Percentiles rank a stretch among this genome's conserved stretches.
These are phyloP conservation scores for Psilocybe tampanensis DNA, from an alignment of 768 basidiomycete species.

Conservation along the genomic window DNA sequence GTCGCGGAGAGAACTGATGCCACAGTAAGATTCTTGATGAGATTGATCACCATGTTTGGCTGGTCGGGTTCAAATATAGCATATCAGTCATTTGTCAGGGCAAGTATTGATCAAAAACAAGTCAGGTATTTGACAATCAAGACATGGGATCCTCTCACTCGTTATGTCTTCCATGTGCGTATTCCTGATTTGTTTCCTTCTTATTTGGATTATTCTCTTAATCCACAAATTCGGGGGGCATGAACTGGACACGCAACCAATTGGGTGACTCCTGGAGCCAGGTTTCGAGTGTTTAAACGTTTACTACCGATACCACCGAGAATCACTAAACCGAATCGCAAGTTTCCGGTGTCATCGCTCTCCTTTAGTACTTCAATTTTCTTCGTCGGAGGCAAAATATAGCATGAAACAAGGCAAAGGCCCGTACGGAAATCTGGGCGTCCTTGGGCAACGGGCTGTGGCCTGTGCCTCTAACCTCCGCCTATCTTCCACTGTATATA, in stretches of 20 bases:
- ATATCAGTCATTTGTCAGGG: conserved; percentile 1
- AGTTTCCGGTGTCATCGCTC: background rate
- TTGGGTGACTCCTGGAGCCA: background rate
- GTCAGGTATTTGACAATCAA: conserved; percentile 3
- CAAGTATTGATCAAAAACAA: conserved; percentile 6
- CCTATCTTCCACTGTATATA: background rate
- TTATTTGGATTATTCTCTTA: background rate
- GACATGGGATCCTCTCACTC: background rate
- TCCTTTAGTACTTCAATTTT: background rate
- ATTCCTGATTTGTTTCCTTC: background rate
- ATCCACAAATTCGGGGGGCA: background rate
- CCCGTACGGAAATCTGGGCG: background rate
- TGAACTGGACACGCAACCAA: background rate
- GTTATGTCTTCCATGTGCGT: background rate
- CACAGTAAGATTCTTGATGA: background rate
- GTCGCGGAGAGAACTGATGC: background rate
- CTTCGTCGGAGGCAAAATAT: background rate
- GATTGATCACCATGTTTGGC: background rate
- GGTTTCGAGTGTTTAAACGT: background rate
- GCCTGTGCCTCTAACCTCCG: background rate
- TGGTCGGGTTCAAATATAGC: background rate
- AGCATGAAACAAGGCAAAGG: background rate
- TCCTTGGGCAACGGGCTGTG: background rate
- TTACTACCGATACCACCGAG: background rate
- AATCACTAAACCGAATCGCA: too few relatives aligned